phyloP scores from a whole-genome alignment of 257 asterid species.

The Lycium barbarum region DNA sequence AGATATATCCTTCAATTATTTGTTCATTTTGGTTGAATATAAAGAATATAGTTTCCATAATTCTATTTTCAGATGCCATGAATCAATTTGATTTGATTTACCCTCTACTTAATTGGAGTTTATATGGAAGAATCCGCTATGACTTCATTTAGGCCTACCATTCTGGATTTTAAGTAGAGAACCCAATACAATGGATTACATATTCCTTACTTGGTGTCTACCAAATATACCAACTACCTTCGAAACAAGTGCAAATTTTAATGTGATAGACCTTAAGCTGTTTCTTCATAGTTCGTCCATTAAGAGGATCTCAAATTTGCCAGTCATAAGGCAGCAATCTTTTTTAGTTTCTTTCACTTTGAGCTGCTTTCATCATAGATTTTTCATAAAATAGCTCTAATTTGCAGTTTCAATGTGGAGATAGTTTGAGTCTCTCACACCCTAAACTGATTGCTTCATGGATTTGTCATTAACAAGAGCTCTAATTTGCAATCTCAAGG shows the following conservation, averaged over 20 bases:
- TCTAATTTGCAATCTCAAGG: too few relatives aligned
- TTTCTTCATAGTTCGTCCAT: too few relatives aligned
- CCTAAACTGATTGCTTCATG: too few relatives aligned
- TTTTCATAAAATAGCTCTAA: too few relatives aligned
- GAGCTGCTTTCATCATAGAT: too few relatives aligned
- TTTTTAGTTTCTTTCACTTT: too few relatives aligned
- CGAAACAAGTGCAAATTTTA: not conserved
- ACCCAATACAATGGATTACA: not conserved
- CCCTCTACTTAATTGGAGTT: not conserved
- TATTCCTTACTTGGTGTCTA: conserved; percentile 5
- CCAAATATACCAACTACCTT: not conserved
- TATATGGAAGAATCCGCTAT: not conserved
- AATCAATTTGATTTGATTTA: not conserved
- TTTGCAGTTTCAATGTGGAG: too few relatives aligned
- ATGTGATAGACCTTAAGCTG: not conserved
- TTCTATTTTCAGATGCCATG: not conserved
- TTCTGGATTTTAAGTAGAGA: not conserved
- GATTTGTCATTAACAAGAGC: too few relatives aligned
- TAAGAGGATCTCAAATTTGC: too few relatives aligned
- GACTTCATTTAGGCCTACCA: not conserved
- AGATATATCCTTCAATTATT: not conserved
- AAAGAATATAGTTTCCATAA: not conserved
- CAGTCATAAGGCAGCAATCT: too few relatives aligned
- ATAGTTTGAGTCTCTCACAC: too few relatives aligned
- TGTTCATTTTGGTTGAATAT: not conserved